phyloP scores from a whole-genome alignment of 192 early-diverging fungal species.

The Chytriomyces hyalinus region DNA sequence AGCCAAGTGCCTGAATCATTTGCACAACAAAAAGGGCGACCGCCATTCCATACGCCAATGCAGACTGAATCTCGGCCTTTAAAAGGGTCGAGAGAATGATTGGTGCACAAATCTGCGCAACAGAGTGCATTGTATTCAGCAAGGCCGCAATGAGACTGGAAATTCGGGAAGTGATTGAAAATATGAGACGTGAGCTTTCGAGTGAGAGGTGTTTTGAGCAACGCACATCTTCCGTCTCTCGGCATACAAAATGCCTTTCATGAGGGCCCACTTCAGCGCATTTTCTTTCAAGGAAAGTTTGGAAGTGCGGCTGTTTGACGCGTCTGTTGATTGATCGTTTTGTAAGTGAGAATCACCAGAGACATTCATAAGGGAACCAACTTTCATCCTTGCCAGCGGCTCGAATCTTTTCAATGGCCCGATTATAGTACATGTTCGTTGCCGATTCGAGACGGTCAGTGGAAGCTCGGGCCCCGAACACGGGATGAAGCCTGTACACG shows the following conservation, averaged over 20 bases:
- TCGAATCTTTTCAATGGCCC: too few species aligned
- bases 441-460: slow-evolving; percentile 4
- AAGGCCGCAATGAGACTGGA: background rate
- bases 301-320: too few species aligned
- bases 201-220: background rate
- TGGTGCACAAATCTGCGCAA: slow-evolving; percentile 7
- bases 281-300: background rate
- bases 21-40: slow-evolving; percentile 20
- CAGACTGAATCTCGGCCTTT: background rate
- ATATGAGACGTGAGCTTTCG: too few species aligned
- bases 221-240: background rate
- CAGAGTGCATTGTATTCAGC: background rate
- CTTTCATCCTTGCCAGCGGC: too few species aligned
- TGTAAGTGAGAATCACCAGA: background rate
- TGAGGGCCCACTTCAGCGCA: slow-evolving; percentile 1
- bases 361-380: background rate
- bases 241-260: slow-evolving; percentile 3
- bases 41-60: background rate
- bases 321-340: background rate
- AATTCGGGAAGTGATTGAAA: too few species aligned
- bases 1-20: slow-evolving; percentile 11
- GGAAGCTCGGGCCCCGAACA: background rate
- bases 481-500: slow-evolving; percentile 13
- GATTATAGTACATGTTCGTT: background rate
- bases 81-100: slow-evolving; percentile 1